phyloP scores from a whole-genome alignment of 441 rosid species.

The Jatropha multifida region DNA sequence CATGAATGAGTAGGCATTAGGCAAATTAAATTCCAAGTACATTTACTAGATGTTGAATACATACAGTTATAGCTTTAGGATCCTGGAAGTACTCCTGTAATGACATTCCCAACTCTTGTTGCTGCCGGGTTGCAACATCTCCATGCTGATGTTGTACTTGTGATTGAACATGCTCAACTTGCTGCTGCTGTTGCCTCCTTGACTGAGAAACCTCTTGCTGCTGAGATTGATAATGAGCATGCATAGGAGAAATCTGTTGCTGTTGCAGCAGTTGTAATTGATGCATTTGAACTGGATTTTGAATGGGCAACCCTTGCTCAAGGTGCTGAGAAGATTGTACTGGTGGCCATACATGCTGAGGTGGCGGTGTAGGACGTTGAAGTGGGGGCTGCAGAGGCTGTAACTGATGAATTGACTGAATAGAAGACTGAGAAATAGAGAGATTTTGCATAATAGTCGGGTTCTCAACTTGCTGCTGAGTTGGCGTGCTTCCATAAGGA shows the following conservation, averaged over 20 bases:
- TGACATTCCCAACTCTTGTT: slow-evolving; percentile 78
- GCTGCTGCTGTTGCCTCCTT: slow-evolving; percentile 50
- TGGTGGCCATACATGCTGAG: slow-evolving; percentile 79
- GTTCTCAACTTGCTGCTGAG: slow-evolving; percentile 71
- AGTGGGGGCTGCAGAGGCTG: slow-evolving; percentile 76
- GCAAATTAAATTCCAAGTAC: slow-evolving; percentile 10
- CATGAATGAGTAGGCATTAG: slow-evolving; percentile 24
- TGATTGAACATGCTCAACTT: slow-evolving; percentile 58
- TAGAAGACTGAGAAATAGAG: slow-evolving; percentile 43
- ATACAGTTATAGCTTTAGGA: slow-evolving; percentile 93
- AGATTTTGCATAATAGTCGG: slow-evolving; percentile 52
- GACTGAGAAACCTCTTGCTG: slow-evolving; percentile 67
- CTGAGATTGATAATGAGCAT: slow-evolving; percentile 66
- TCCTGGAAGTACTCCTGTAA: slow-evolving; percentile 86
- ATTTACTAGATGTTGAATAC: slow-evolving; percentile 6
- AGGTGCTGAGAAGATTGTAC: slow-evolving; percentile 56
- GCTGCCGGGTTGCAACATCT: slow-evolving; percentile 55
- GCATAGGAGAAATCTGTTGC: slow-evolving; percentile 54
- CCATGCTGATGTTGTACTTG: slow-evolving; percentile 63
- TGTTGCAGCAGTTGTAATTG: slow-evolving; percentile 70
- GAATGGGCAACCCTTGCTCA: slow-evolving; percentile 65
- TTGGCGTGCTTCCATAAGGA: slow-evolving; percentile 52
- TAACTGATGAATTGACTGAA: slow-evolving; percentile 70
- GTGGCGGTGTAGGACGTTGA: slow-evolving; percentile 78
- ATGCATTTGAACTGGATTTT: slow-evolving; percentile 64